Evolutionary conservation across 2,329 filamentous ascomycete genomes (phyloP).

Genomic region (Byssochlamys sp.): DNA sequence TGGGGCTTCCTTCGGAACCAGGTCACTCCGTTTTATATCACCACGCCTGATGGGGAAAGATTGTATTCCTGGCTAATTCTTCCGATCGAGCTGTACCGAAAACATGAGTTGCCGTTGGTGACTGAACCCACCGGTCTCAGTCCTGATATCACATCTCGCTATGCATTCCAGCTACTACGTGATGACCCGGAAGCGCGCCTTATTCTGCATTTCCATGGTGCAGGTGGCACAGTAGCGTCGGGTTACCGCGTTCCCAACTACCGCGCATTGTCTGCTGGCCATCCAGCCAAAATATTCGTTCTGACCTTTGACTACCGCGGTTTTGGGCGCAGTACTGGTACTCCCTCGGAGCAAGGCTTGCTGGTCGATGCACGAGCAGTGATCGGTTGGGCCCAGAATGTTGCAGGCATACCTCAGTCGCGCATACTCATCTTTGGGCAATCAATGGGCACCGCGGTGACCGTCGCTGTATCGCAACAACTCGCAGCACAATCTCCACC

Average conservation of each 20-base stretch:
- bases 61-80: constrained; percentile 45
- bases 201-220: constrained; percentile 44
- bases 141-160: constrained; percentile 25
- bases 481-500: constrained; percentile 35
- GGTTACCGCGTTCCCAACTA: constrained; percentile 44
- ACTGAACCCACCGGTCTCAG: constrained; percentile 29
- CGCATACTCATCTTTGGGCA: constrained; percentile 53
- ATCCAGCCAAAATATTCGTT: constrained; percentile 34
- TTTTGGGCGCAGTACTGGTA: constrained; percentile 46
- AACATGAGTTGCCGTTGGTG: constrained; percentile 32
- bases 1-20: constrained; percentile 43
- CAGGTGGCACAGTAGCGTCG: constrained; percentile 48
- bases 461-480: constrained; percentile 36
- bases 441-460: constrained; percentile 49
- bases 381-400: constrained; percentile 45
- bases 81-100: constrained; percentile 37
- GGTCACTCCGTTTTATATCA: constrained; percentile 40
- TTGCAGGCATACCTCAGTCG: constrained; percentile 43
- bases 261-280: constrained; percentile 44
- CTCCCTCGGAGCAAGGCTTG: constrained; percentile 48
- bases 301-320: constrained; percentile 55
- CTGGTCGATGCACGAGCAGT: constrained; percentile 45
- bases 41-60: constrained; percentile 30
- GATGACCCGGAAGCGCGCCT: constrained; percentile 12
- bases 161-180: constrained; percentile 37